Percentiles rank a stretch among this genome's conserved stretches.
These are phyloP conservation scores for Beta corolliflora DNA, from an alignment of 179 eudicot species.

Conservation along the genomic window DNA sequence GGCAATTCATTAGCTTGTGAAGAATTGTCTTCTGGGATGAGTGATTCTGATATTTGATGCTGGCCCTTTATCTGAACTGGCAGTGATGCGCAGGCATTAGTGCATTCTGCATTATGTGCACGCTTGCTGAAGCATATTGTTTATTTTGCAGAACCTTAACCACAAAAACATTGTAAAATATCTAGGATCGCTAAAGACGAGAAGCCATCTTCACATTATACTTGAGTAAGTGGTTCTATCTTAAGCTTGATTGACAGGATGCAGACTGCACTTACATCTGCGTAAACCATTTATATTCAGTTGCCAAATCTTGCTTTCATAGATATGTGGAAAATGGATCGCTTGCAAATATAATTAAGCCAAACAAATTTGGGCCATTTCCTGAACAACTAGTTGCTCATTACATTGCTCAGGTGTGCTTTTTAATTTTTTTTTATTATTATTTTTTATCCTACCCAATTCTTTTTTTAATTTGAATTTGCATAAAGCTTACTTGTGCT, in stretches of 20 bases:
- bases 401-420: slow-evolving; percentile 87
- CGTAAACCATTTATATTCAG: slow-evolving; percentile 13
- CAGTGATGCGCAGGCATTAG: neutral
- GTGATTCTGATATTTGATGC: neutral
- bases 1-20: neutral
- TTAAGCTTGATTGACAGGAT: slow-evolving; percentile 4
- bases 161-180: slow-evolving; percentile 99
- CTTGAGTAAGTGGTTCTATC: slow-evolving; percentile 72
- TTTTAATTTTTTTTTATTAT: slow-evolving; percentile 20
- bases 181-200: slow-evolving; percentile 95
- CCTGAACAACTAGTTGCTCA: slow-evolving; percentile 98
- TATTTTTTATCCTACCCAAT: neutral
- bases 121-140: slow-evolving; percentile 17
- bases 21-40: neutral
- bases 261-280: neutral
- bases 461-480: too few relatives aligned
- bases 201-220: slow-evolving; percentile 90
- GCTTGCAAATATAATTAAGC: slow-evolving; percentile 96
- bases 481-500: slow-evolving; percentile 6
- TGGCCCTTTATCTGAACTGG: slow-evolving; percentile 8
- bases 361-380: slow-evolving; percentile 98
- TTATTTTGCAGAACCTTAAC: slow-evolving; percentile 78
- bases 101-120: neutral
- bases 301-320: slow-evolving; percentile 22
- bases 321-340: slow-evolving; percentile 99